Base-by-base conservation (phyloP, 495 filamentous ascomycete genomes). In the Xanthoparmelia taractica region DNA sequence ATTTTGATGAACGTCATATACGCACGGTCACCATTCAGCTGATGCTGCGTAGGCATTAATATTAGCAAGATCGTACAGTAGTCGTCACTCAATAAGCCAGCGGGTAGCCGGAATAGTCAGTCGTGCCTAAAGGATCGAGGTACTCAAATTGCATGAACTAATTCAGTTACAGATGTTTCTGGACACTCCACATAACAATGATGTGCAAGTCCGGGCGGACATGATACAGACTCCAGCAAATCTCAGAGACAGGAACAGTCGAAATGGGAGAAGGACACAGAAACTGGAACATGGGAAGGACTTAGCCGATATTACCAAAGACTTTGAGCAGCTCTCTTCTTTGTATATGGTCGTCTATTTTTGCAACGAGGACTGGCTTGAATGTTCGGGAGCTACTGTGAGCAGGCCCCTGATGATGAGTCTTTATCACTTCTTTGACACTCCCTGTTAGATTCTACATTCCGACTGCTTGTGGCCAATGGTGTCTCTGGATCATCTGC, bases 391-490 rank as follows among this genome's bases (percentile, higher is more conserved):
- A 12, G 8, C 56, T 41, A 38, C 34, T 12, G 31, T 36, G 36
- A n/a, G 8, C 38, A 20, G 3, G 17, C 8, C 25, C 12, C 36
- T 58, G n/a, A 4, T 11, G 18, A 25, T 6, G n/a, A n/a, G n/a
- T 23, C 31, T 34, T 23, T 34, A 23, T 15, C 56, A 25, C 23
- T 25, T 23, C 25, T 37, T 20, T 58, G 25, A 41, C 38, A 20
- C 25, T 15, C 13, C 13, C 27, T 18, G 8, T 29, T 31, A 59
- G 57, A 20, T 11, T 20, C 10, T 59, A 7, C 57, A 59, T 43
- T 11, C 34, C 23, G 38, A 45, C 37, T 59, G 57, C 20, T 29
- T 59, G 20, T 59, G 57, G 57, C 45, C 57, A 31, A 18, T 59
- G 8, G 27, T 59, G 8, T 41, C 57, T 20, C 37, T 43, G 23